Conservation (phyloP, 495 filamentous ascomycete species). For the Penicillium roqueforti region DNA sequence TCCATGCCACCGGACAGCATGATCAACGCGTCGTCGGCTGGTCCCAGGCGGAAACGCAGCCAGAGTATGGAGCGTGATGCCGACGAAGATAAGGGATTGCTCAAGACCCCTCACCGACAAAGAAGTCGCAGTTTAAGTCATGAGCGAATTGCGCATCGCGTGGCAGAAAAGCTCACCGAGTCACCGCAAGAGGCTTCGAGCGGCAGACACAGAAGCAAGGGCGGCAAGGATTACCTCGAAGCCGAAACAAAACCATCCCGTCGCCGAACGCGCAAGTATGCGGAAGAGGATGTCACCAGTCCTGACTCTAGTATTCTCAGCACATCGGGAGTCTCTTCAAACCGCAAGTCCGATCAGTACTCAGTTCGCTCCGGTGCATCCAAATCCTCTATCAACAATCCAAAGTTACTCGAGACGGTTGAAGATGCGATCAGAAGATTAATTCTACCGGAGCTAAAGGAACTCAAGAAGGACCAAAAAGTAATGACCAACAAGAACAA, state of each 20-base stretch:
- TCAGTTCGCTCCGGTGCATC: constrained; percentile 74
- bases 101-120: constrained; percentile 60
- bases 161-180: constrained; percentile 60
- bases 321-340: constrained; percentile 63
- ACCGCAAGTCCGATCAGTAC: constrained; percentile 68
- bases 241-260: constrained; percentile 53
- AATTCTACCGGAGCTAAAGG: constrained; percentile 87
- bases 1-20: constrained; percentile 89
- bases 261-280: constrained; percentile 57
- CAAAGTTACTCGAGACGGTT: constrained; percentile 88
- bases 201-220: constrained; percentile 54
- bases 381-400: constrained; percentile 89
- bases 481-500: constrained; percentile 55
- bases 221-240: constrained; percentile 58
- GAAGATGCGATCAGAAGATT: constrained; percentile 92
- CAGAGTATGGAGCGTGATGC: constrained; percentile 51
- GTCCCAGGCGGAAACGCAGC: constrained; percentile 52
- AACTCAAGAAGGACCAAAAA: constrained; percentile 84
- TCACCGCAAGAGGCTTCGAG: constrained; percentile 44
- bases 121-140: constrained; percentile 70
- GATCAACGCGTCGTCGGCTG: constrained; percentile 58
- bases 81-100: constrained; percentile 50
- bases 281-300: constrained; percentile 60
- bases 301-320: constrained; percentile 73
- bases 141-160: constrained; percentile 67